Evolutionary conservation across 2,329 filamentous ascomycete species (phyloP), one percentile per base, ranked within the genome.

Genomic region (Aspergillus pseudoterreus): DNA sequence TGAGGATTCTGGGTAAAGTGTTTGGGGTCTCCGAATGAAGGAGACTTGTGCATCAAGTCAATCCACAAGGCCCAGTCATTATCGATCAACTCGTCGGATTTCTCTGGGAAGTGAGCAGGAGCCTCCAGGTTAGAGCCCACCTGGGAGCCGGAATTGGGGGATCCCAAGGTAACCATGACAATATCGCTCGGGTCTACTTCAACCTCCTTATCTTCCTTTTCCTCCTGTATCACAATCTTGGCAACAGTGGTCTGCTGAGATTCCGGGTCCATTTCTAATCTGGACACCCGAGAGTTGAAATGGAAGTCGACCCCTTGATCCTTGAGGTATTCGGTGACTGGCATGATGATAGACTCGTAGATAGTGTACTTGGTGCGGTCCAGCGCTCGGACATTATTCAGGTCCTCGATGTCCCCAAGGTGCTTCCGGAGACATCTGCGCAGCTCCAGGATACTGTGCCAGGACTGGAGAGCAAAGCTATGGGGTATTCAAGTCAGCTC

Each of bases 11-110:
- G 59, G 46, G 66, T 59, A 3, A 50, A 60, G 24, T 62, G 64
- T 14, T 62, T 56, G 0, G 71, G 67, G 43, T 63, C 61, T 33
- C 68, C 66, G 51, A 71, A 68, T 2, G 61, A 54, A 6, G 60
- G 45, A 45, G 61, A 61, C 50, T 70, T 67, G 24, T 60, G 58
- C 1, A 68, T 64, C 33, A 73, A 60, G 12, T 64, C 62, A 12
- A 55, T 47, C 71, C 71, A 73, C 21, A 73, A 59, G n/a, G 63
- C 56, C 71, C 70, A 73, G 3, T 65, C 63, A 4, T 64, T 63
- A 11, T 63, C 63, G 3, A 60, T 55, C 3, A 61, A 54, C 27
- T 30, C 27, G 27, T 59, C 55, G 54, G 57, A 38, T 55, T 55
- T 27, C 45, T 52, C 12, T 30, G 42, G n/a, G 21, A 30, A 11